Base-by-base conservation (phyloP, 2,329 filamentous ascomycete genomes). In the Venturia pyrina region DNA sequence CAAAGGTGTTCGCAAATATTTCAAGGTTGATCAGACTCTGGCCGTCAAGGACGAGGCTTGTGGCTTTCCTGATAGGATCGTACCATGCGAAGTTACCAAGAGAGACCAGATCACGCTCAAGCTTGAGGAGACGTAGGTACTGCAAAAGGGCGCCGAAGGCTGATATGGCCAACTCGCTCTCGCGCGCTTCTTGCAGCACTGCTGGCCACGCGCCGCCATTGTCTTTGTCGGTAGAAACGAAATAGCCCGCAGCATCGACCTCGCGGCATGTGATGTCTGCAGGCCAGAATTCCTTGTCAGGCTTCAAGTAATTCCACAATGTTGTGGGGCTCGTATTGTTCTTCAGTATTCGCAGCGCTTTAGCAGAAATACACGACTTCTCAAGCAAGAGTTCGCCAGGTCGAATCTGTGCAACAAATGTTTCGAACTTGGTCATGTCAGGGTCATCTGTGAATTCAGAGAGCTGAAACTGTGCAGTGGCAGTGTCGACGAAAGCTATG, bases 21-120 rank as follows among this genome's bases (percentile, higher is more conserved):
- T 99, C 95, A n/a, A 99, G 86, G 72, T 99, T 99, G 80, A 96
- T 96, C 70, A 99, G 82, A 28, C 93, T 98, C 74, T 99, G 95
- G 0, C 95, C 95, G 71, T 99, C 95, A 0, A 99, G 83, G 11
- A 99, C 89, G 57, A 99, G 80, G 40, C 91, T 98, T 15, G 92
- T 91, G 0, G 87, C 83, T 73, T 97, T 96, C 72, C 89, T 89
- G 63, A 99, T 98, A 0, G 95, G 95, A 73, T 89, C 92, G 75
- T 99, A 99, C 83, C 87, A 89, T 64, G 87, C 85, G 73, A 99
- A 97, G 74, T 96, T 96, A 69, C 90, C 89, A 70, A 97, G 89
- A 0, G 91, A 96, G 53, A 99, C 81, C 7, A 98, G 80, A 66
- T 90, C 91, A 21, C 87, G 85, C 74, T 99, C 95, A 32, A 98